Conservation (phyloP, 2,329 filamentous ascomycete genomes). For the Didymella sp. region DNA sequence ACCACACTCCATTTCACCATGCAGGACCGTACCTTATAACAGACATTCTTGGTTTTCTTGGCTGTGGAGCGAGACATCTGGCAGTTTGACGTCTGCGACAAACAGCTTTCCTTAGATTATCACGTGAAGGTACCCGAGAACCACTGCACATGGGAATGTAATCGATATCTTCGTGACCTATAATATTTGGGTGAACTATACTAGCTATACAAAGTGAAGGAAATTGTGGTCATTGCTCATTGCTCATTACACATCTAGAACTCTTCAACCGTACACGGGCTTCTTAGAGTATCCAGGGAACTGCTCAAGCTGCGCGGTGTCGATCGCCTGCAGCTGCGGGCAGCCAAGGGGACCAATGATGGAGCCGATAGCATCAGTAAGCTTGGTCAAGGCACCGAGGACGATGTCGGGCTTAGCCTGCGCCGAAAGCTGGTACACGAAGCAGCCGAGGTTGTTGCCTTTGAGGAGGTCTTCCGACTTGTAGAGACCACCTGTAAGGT, state of each 20-base stretch:
- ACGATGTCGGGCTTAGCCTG: constrained; percentile 34
- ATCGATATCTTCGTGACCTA: neutral
- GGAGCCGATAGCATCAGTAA: constrained; percentile 24
- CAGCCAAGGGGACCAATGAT: constrained; percentile 26
- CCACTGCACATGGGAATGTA: neutral
- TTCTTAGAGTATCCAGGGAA: constrained; percentile 31
- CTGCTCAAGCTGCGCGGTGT: constrained; percentile 23
- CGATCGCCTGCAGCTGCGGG: constrained; percentile 26
- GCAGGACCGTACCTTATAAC: too few relatives aligned
- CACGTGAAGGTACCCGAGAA: too few relatives aligned
- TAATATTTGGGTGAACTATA: neutral
- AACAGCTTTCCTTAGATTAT: too few relatives aligned
- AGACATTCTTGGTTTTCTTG: too few relatives aligned
- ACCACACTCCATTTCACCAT: too few relatives aligned
- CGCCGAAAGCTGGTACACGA: constrained; percentile 27
- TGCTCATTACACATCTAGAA: neutral
- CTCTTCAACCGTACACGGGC: constrained; percentile 24
- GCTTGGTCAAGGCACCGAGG: constrained; percentile 21
- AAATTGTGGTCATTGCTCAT: neutral
- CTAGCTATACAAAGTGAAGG: neutral
- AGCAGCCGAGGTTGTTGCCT: constrained; percentile 29
- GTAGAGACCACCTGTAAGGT: constrained; percentile 29
- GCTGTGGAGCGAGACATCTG: too few relatives aligned
- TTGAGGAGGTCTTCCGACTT: constrained; percentile 21
- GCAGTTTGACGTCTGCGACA: too few relatives aligned